phyloP scores from a whole-genome alignment of 257 asterid species.

The Primulina tabacum region DNA sequence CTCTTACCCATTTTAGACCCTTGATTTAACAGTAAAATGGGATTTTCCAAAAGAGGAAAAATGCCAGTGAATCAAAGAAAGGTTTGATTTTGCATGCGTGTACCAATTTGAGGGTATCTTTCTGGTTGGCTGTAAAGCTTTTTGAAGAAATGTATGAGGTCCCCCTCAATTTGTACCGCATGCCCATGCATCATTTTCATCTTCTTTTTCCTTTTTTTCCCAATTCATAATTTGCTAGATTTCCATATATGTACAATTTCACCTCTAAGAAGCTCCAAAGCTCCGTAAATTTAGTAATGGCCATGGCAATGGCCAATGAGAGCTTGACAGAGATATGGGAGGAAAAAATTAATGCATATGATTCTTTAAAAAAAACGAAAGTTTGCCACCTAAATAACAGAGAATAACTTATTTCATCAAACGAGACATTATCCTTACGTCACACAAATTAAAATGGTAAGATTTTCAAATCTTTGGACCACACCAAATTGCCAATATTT shows the following conservation, averaged over 20 bases:
- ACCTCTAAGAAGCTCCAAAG: background rate
- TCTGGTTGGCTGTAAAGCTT: slow-evolving; percentile 17
- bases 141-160: slow-evolving; percentile 19
- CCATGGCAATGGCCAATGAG: background rate
- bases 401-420: background rate
- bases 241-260: background rate
- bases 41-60: slow-evolving; percentile 32
- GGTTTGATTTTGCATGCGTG: slow-evolving; percentile 35
- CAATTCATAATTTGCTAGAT: slow-evolving; percentile 3
- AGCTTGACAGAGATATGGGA: background rate
- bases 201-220: background rate
- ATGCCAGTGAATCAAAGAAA: slow-evolving; percentile 28
- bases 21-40: slow-evolving; percentile 25
- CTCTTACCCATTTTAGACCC: slow-evolving; percentile 19
- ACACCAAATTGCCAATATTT: slow-evolving; percentile 15
- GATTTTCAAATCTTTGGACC: slow-evolving; percentile 39
- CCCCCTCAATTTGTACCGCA: slow-evolving; percentile 30
- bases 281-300: background rate
- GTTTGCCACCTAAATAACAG: background rate
- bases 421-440: background rate
- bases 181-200: slow-evolving; percentile 22
- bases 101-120: slow-evolving; percentile 27
- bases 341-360: background rate
- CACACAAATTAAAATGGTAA: slow-evolving; percentile 12
- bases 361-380: background rate